Evolutionary conservation across 176 grass and related monocot genomes (phyloP).

Genomic region (Eragrostis curvula): DNA sequence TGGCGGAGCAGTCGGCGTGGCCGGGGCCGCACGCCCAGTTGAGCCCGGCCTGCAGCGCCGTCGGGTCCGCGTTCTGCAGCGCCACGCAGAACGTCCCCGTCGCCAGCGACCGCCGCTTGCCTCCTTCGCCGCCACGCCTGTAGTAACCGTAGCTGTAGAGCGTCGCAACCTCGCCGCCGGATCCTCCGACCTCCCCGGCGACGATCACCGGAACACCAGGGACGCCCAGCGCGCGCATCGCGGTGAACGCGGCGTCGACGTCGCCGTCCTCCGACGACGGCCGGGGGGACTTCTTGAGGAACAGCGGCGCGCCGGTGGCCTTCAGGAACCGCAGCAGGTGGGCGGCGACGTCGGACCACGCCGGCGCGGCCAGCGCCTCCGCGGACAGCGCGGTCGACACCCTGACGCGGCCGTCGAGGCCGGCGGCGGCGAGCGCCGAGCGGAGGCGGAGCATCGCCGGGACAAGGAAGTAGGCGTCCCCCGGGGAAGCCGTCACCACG

Average conservation of each 20-base stretch:
- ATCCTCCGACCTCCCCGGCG: neutral
- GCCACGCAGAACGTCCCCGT: conserved; percentile 86
- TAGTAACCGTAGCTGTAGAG: conserved; percentile 6
- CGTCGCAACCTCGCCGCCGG: neutral
- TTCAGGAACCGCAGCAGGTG: conserved; percentile 38
- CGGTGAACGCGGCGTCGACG: conserved; percentile 36
- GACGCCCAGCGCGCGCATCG: conserved; percentile 37
- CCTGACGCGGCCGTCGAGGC: conserved; percentile 42
- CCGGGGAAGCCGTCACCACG: neutral
- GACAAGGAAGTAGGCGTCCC: conserved; percentile 31
- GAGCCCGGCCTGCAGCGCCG: conserved; percentile 60
- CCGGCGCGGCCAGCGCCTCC: neutral
- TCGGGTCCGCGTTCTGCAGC: conserved; percentile 58
- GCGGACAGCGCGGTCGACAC: conserved; percentile 41
- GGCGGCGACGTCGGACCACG: conserved; percentile 2
- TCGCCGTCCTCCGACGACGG: conserved; percentile 9
- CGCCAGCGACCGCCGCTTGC: conserved; percentile 35
- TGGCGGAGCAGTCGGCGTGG: conserved; percentile 65
- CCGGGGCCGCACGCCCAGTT: conserved; percentile 80
- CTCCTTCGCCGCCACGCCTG: neutral
- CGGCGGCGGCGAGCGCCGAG: conserved; percentile 30
- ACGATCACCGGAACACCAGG: conserved; percentile 41
- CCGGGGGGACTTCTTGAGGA: conserved; percentile 35
- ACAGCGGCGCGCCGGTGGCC: conserved; percentile 37
- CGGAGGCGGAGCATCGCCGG: conserved; percentile 51